Evolutionary conservation across 2,329 filamentous ascomycete genomes (phyloP).

Genomic region (Bipolaris zeicola): DNA sequence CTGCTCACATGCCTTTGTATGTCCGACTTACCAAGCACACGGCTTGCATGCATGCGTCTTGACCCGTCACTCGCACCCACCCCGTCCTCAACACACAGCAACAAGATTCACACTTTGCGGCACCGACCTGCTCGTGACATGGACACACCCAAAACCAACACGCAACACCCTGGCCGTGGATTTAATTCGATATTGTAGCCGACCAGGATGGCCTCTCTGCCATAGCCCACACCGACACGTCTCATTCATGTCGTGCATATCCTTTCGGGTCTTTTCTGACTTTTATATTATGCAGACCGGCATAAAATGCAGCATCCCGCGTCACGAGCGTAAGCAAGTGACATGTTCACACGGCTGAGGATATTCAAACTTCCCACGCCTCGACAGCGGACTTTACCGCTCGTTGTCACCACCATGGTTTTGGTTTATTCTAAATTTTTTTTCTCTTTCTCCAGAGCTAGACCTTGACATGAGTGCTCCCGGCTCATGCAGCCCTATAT

Average conservation of each 20-base stretch:
- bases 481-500: background rate
- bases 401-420: background rate
- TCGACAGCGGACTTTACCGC: background rate
- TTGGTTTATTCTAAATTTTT: background rate
- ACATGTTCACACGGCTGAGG: background rate
- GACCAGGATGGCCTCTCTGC: too few species aligned
- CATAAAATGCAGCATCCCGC: background rate
- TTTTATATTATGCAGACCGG: too few species aligned
- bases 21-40: background rate
- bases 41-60: background rate
- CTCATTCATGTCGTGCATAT: too few species aligned
- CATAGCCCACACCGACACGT: too few species aligned
- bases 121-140: too few species aligned
- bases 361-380: background rate
- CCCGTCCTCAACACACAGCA: background rate
- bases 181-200: too few species aligned
- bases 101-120: too few species aligned
- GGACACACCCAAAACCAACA: too few species aligned
- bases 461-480: too few species aligned
- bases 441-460: background rate
- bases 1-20: background rate
- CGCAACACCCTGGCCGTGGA: too few species aligned
- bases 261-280: too few species aligned
- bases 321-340: background rate
- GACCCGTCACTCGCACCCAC: background rate